Conservation (phyloP, 257 asterid genomes). For the Capsicum baccatum region DNA sequence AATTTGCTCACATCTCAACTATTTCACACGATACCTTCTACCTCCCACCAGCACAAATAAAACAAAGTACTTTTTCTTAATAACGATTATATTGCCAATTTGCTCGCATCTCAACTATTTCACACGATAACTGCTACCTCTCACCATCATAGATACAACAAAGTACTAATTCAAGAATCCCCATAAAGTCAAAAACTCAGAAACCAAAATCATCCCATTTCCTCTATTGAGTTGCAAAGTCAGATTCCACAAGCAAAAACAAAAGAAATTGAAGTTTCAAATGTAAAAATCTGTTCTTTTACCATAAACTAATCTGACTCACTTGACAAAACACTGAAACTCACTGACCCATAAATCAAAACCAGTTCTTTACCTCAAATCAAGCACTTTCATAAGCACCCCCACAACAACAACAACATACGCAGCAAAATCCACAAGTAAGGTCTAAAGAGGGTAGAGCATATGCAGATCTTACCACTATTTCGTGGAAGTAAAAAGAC, state of each 20-base stretch:
- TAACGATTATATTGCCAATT: too few relatives aligned
- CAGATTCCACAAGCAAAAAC: background rate
- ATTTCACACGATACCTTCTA: too few relatives aligned
- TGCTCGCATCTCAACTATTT: background rate
- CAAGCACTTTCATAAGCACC: conserved; percentile 24
- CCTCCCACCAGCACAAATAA: too few relatives aligned
- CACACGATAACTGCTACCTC: background rate
- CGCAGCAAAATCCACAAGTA: too few relatives aligned
- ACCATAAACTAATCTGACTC: background rate
- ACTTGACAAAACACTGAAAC: background rate
- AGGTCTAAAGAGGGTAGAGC: too few relatives aligned
- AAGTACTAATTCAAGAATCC: conserved; percentile 17
- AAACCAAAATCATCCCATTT: conserved; percentile 25
- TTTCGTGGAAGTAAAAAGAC: too few relatives aligned
- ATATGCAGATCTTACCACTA: too few relatives aligned
- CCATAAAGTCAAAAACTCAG: conserved; percentile 10
- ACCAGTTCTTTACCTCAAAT: background rate
- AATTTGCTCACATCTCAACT: too few relatives aligned
- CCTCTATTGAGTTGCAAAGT: background rate
- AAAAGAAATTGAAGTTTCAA: background rate
- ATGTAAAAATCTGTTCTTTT: background rate
- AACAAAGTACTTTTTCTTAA: background rate
- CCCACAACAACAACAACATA: background rate
- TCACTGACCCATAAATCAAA: background rate
- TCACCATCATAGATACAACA: background rate